Base-by-base conservation (phyloP, 805 yeast species). In the Metschnikowia anglica region DNA sequence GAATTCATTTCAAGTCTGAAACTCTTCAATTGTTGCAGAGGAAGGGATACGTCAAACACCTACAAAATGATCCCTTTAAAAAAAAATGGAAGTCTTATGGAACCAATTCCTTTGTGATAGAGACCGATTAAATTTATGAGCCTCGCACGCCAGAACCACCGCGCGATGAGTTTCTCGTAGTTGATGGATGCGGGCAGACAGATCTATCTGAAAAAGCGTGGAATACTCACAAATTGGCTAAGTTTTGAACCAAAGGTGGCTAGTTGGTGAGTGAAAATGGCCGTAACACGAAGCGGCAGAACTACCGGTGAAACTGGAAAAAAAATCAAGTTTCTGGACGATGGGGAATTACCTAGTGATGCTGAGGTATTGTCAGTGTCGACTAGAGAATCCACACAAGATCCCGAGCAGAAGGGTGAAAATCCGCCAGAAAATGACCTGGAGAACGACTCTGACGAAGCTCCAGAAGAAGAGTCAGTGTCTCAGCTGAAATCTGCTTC, bases 401-500 rank as follows among this genome's bases (percentile, higher is more conserved):
- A 45, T 26, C 47, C 39, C 9, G 39, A 36, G 24, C 26, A 26
- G 12, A 13, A 11, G 8, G 31, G 24, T 17, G 33, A 46, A 21
- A 18, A 13, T 16, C 28, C 39, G 21, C 19, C 33, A 16, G 27
- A 25, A 34, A 30, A 33, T n/a, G 34, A 21, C 11, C 34, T 33
- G 34, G 44, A 35, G 17, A 66, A 48, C 16, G 66, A 54, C 9
- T 51, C 54, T 2, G 51, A 69, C 48, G 72, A 66, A 7, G 75
- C 74, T 1, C 76, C 76, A 12, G 75, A 70, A 53, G 75, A 70
- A 48, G 74, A 70, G 43, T 63, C 72, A 7, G 63, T 65, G 5
- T 42, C 56, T 6, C 48, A 51, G 28, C 51, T 67, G 25, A 67
- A 60, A 38, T 43, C 59, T 31, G 57, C 53, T 2, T 44, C 59